A percentile compares a stretch with the other conserved stretches of the same genome.
Conservation (phyloP, 2,329 filamentous ascomycete species). For the Tolypocladium guangdongense region DNA sequence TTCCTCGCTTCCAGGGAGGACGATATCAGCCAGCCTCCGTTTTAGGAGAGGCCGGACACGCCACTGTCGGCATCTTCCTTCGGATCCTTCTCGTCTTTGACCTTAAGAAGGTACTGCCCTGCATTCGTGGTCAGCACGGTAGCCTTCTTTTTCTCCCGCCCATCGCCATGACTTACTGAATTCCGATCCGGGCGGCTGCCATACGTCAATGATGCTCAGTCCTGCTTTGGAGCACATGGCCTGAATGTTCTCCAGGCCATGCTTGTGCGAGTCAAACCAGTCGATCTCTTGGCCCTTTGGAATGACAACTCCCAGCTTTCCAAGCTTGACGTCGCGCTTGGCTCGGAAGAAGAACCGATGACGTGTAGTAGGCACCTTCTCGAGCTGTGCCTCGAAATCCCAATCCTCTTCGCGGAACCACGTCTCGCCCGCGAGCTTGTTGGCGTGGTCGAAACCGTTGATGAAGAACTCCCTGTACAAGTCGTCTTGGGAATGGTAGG, state of each 20-base stretch:
- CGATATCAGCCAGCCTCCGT: neutral
- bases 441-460: slow-evolving; percentile 27
- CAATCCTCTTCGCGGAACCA: slow-evolving; percentile 26
- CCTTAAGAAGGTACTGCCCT: slow-evolving; percentile 28
- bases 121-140: slow-evolving; percentile 8
- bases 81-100: slow-evolving; percentile 16
- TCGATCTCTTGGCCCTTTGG: slow-evolving; percentile 24
- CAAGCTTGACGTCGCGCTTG: slow-evolving; percentile 19
- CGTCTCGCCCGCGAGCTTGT: slow-evolving; percentile 20
- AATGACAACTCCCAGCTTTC: slow-evolving; percentile 14
- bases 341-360: slow-evolving; percentile 29
- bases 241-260: slow-evolving; percentile 22
- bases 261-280: slow-evolving; percentile 34
- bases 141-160: neutral
- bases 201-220: slow-evolving; percentile 23
- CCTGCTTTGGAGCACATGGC: slow-evolving; percentile 28
- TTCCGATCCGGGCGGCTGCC: slow-evolving; percentile 25
- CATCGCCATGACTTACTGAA: slow-evolving; percentile 21
- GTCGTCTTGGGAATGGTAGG: slow-evolving; percentile 26
- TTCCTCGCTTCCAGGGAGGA: neutral
- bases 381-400: slow-evolving; percentile 25
- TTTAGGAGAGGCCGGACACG: slow-evolving; percentile 17
- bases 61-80: slow-evolving; percentile 26
- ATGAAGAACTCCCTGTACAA: slow-evolving; percentile 25
- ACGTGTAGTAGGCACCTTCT: slow-evolving; percentile 23